phyloP scores from a whole-genome alignment of 2,329 filamentous ascomycete genomes.

The Penicillium expansum region DNA sequence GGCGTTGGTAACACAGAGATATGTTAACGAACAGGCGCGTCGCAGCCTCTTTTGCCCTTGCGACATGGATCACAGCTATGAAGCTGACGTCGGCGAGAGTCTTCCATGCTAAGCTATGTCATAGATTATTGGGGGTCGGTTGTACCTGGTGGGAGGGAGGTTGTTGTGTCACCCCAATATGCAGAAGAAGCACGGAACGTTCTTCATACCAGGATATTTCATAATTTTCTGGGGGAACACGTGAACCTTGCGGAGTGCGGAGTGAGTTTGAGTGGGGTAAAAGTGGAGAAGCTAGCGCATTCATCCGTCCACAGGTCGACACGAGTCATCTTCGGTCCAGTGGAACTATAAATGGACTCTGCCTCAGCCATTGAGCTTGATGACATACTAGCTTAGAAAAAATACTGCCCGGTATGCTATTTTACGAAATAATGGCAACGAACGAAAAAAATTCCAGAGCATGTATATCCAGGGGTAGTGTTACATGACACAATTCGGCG shows the following conservation, averaged over 20 bases:
- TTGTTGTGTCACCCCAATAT: background rate
- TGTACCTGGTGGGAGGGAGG: too few relatives aligned
- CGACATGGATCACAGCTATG: constrained; percentile 50
- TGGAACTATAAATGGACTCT: background rate
- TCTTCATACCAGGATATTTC: background rate
- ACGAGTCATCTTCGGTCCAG: background rate
- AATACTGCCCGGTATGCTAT: background rate
- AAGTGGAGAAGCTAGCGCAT: background rate
- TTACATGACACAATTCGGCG: background rate
- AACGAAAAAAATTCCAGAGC: background rate
- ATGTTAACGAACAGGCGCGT: constrained; percentile 31
- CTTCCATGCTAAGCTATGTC: constrained; percentile 9
- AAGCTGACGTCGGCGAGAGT: constrained; percentile 16
- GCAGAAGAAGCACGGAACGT: background rate
- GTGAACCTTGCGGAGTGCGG: background rate
- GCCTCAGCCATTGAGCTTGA: too few relatives aligned
- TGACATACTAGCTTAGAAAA: background rate
- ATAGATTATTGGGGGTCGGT: background rate
- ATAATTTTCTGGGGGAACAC: background rate
- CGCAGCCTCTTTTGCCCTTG: constrained; percentile 47
- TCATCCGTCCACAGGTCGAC: background rate
- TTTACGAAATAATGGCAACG: too few relatives aligned
- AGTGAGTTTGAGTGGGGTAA: background rate
- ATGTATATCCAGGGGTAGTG: background rate
- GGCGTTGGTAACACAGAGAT: too few relatives aligned